Evolutionary conservation across 257 asterid species (phyloP).

Genomic region (Nicotiana undulata): DNA sequence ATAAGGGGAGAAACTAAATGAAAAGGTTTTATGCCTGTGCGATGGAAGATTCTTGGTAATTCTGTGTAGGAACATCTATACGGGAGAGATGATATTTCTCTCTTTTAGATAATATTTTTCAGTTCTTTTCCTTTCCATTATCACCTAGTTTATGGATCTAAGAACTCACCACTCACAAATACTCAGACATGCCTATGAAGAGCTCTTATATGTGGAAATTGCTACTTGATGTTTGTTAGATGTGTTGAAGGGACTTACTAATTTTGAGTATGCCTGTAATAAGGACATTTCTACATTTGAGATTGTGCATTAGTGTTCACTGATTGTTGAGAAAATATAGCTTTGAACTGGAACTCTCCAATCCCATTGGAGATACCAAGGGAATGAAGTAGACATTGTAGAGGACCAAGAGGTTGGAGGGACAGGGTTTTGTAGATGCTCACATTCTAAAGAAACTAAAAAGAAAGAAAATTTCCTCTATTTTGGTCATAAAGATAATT

Average conservation of each 20-base stretch:
- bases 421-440: not conserved
- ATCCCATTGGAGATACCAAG: not conserved
- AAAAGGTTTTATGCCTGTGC: not conserved
- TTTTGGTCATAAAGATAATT: not conserved
- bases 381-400: not conserved
- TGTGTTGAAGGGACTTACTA: not conserved
- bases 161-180: not conserved
- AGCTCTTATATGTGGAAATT: not conserved
- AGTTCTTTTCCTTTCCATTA: not conserved
- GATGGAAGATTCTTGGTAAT: not conserved
- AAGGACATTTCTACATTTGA: not conserved
- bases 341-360: not conserved
- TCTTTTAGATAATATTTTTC: not conserved
- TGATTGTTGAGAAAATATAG: constrained; percentile 1
- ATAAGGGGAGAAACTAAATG: not conserved
- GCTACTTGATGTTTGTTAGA: not conserved
- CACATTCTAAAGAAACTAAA: not conserved
- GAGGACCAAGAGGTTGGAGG: not conserved
- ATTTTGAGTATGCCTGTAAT: not conserved
- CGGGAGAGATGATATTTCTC: not conserved
- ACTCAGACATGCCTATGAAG: not conserved
- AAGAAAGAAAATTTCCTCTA: not conserved
- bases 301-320: not conserved
- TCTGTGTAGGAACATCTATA: not conserved
- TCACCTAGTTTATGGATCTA: not conserved